Evolutionary conservation across 2,329 filamentous ascomycete species (phyloP), one percentile per base, ranked within the genome.

Genomic region (Penicillium thymicola): DNA sequence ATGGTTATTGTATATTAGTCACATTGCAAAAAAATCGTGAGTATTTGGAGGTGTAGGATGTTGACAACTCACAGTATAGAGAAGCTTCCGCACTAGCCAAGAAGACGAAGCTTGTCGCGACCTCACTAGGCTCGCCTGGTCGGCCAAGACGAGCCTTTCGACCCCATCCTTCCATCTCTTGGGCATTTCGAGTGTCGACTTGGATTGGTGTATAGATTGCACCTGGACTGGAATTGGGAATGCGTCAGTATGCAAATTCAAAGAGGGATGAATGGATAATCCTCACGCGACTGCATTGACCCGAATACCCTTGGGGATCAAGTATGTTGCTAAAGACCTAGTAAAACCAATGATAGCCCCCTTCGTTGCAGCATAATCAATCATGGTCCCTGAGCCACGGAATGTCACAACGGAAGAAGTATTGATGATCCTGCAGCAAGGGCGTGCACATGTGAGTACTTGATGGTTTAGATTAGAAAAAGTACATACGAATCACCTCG

Each of bases 311-410:
- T 81, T 82, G 1, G 78, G 73, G 16, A 79, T 72, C 13, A 85
- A 71, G 56, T 85, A 78, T 59, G 80, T 76, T 0, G 81, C 76
- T 38, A 85, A 69, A 5, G 81, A 73, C 16, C 78, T 72, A 0
- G 83, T 85, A 61, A 85, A 85, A 0, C 79, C 78, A 2, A 79
- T 76, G 54, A 86, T 83, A 25, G 82, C 82, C 7, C 81, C 83
- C 64, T 86, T 86, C 6, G 82, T 85, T 10, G 81, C 72, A 3
- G 79, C 74, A 61, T 85, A 85, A 65, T 85, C 83, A 2, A 85
- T 64, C 72, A 84, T 78, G 18, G 67, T 58, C 0, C 69, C 59
- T 3, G 79, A 81, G 1, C 83, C 82, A 54, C 81, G 75, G 69
- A 83, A 85, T 1, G 79, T 77, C n/a, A 80, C 78, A 0, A 80